These are phyloP conservation scores for Escovopsis weberi DNA, from an alignment of 2,329 filamentous ascomycete species.

Conservation along the genomic window DNA sequence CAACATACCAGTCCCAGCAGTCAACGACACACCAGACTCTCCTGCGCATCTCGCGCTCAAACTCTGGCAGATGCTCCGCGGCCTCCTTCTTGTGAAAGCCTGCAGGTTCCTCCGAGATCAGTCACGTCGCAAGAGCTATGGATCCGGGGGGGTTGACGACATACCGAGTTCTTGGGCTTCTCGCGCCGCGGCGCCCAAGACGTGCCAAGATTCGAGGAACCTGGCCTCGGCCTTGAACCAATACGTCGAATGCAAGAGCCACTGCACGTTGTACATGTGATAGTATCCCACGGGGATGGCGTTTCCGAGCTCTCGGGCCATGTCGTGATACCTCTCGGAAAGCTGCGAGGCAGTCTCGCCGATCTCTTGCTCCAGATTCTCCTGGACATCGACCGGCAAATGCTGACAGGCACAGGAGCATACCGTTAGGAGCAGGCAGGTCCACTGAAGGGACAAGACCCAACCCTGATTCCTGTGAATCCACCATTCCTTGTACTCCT, in stretches of 20 bases:
- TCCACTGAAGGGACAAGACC: conserved; percentile 15
- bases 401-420: conserved; percentile 17
- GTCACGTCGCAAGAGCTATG: too few species aligned
- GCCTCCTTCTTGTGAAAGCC: conserved; percentile 12
- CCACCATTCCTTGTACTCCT: conserved; percentile 19
- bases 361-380: conserved; percentile 10
- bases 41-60: conserved; percentile 18
- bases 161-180: conserved; percentile 17
- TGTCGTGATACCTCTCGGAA: conserved; percentile 13
- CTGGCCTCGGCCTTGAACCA: conserved; percentile 20
- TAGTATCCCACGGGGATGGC: conserved; percentile 15
- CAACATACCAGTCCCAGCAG: conserved; percentile 20
- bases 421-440: conserved; percentile 15
- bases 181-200: conserved; percentile 16
- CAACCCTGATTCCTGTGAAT: conserved; percentile 8
- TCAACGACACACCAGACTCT: conserved; percentile 19
- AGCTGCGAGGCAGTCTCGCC: conserved; percentile 9
- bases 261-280: conserved; percentile 15
- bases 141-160: background rate
- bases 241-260: conserved; percentile 16
- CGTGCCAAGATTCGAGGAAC: conserved; percentile 18
- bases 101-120: background rate
- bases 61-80: conserved; percentile 10
- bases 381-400: conserved; percentile 9
- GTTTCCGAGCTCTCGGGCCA: conserved; percentile 13